Evolutionary conservation across 1,284 basidiomycete species (phyloP).

Genomic region (Cystobasidiaceae sp.): DNA sequence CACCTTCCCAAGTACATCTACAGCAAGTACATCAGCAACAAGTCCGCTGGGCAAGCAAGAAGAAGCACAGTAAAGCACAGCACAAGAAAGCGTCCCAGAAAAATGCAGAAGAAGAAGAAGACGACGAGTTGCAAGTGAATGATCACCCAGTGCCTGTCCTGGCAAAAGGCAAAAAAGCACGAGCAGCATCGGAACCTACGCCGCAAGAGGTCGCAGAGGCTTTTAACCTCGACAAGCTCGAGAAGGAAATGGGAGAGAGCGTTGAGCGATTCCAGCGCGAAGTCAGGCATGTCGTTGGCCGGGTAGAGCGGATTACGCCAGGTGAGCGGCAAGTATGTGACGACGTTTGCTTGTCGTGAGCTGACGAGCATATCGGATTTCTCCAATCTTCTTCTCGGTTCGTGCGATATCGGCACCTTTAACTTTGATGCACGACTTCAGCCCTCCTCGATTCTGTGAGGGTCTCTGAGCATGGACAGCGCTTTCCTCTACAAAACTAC

Average conservation of each 20-base stretch:
- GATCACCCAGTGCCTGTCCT: slow-evolving; percentile 25
- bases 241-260: slow-evolving; percentile 20
- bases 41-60: slow-evolving; percentile 25
- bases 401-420: neutral
- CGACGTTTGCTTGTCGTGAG: too few relatives aligned
- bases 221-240: slow-evolving; percentile 21
- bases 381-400: too few relatives aligned
- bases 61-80: slow-evolving; percentile 33
- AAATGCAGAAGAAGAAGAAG: slow-evolving; percentile 59
- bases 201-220: slow-evolving; percentile 20
- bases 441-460: slow-evolving; percentile 21
- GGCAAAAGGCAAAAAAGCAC: slow-evolving; percentile 25
- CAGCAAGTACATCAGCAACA: neutral
- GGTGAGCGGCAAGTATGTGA: too few relatives aligned
- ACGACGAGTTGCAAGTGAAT: slow-evolving; percentile 42
- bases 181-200: slow-evolving; percentile 19
- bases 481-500: slow-evolving; percentile 19
- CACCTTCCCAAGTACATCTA: neutral
- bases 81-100: slow-evolving; percentile 67
- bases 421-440: neutral
- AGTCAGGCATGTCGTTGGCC: slow-evolving; percentile 1
- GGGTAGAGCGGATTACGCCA: slow-evolving; percentile 21
- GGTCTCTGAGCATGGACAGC: slow-evolving; percentile 18
- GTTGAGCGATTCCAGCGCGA: slow-evolving; percentile 17
- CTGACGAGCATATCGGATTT: too few relatives aligned